Conservation (phyloP, 176 grass and related monocot species). For the Hordeum marinum region DNA sequence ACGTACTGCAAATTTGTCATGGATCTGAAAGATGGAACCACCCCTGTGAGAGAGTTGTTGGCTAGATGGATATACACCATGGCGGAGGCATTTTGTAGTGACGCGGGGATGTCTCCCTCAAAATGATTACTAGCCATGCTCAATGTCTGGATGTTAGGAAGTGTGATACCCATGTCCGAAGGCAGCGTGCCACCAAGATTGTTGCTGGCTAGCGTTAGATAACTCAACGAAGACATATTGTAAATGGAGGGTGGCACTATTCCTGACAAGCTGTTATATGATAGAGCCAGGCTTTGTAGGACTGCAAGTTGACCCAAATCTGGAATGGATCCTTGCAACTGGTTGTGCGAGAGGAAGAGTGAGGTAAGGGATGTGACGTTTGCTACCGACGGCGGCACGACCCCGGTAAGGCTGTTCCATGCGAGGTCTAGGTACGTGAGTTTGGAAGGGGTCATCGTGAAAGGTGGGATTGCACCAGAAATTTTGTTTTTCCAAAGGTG, state of each 20-base stretch:
- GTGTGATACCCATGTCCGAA: neutral
- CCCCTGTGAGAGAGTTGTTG: slow-evolving; percentile 16
- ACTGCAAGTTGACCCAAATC: neutral
- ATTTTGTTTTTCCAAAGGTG: neutral
- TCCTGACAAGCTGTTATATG: slow-evolving; percentile 25
- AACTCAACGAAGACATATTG: neutral
- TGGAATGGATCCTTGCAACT: slow-evolving; percentile 40
- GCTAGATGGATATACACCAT: neutral
- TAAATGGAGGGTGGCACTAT: slow-evolving; percentile 2
- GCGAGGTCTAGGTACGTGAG: neutral
- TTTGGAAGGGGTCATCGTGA: neutral
- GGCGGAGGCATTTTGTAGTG: slow-evolving; percentile 17
- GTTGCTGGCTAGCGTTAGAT: slow-evolving; percentile 8
- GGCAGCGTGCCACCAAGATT: neutral
- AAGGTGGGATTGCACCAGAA: neutral
- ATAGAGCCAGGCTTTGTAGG: neutral
- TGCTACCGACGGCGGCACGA: slow-evolving; percentile 31
- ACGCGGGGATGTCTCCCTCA: slow-evolving; percentile 30
- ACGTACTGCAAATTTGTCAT: neutral
- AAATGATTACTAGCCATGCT: slow-evolving; percentile 5
- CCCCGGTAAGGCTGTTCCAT: slow-evolving; percentile 14
- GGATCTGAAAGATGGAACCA: neutral
- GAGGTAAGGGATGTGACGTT: slow-evolving; percentile 19
- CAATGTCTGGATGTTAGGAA: neutral
- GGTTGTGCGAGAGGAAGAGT: slow-evolving; percentile 18